Conservation (phyloP, 2,329 filamentous ascomycete genomes). For the Tolypocladium tundrense region DNA sequence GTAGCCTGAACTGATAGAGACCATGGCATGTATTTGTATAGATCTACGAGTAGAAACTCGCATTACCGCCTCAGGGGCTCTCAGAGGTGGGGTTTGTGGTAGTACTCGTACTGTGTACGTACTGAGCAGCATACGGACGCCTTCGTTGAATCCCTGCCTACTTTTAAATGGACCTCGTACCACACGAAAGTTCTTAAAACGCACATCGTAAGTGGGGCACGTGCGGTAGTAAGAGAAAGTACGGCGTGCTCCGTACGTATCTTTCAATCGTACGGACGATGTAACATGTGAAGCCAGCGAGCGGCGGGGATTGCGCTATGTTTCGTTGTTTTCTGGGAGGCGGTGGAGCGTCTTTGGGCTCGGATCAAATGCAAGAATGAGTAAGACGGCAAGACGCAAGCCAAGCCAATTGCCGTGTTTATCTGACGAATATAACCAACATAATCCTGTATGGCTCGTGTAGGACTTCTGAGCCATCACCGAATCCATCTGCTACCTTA, state of each 20-base stretch:
- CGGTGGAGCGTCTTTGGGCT: neutral
- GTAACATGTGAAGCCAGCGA: too few species aligned
- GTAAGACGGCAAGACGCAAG: neutral
- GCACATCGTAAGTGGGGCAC: neutral
- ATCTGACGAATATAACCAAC: neutral
- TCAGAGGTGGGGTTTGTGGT: neutral
- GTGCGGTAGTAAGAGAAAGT: neutral
- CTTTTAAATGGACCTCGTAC: neutral
- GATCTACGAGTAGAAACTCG: neutral
- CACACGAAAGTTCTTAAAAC: neutral
- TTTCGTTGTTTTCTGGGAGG: too few species aligned
- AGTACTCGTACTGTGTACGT: too few species aligned
- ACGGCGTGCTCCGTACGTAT: neutral
- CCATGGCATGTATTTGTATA: too few species aligned
- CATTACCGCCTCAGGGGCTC: neutral
- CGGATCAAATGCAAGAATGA: neutral
- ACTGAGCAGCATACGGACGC: too few species aligned
- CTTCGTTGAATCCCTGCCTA: neutral
- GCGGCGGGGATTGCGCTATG: too few species aligned
- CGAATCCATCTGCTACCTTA: neutral
- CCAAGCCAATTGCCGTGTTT: too few species aligned
- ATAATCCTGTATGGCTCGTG: neutral
- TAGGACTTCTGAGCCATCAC: neutral
- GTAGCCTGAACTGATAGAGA: too few species aligned
- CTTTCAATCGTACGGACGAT: too few species aligned